phyloP scores from a whole-genome alignment of 768 basidiomycete genomes.

The Hebeloma cylindrosporum region DNA sequence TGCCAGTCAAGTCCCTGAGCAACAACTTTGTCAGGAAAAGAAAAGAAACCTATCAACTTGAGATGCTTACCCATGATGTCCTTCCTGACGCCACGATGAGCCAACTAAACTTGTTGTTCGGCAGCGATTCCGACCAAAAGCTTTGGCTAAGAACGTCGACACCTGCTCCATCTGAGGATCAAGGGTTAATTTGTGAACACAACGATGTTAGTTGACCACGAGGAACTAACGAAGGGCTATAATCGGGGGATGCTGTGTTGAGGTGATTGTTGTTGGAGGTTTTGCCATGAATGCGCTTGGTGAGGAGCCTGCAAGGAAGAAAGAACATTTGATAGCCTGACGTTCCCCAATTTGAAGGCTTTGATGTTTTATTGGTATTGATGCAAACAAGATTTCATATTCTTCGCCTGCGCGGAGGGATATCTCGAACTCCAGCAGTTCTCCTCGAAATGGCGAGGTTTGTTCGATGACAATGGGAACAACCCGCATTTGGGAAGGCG shows the following conservation, averaged over 20 bases:
- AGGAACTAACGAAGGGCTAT: constrained; percentile 60
- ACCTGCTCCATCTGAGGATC: constrained; percentile 75
- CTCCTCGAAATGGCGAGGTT: constrained; percentile 31
- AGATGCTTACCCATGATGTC: constrained; percentile 68
- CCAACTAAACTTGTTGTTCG: constrained; percentile 65
- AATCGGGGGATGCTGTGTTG: constrained; percentile 45
- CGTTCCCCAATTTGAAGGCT: constrained; percentile 29
- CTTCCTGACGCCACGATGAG: constrained; percentile 78
- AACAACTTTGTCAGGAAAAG: neutral
- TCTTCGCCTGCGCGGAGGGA: constrained; percentile 30
- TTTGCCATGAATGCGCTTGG: constrained; percentile 60
- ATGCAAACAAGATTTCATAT: constrained; percentile 28
- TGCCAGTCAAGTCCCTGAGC: constrained; percentile 89
- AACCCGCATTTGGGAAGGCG: constrained; percentile 62
- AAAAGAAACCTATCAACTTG: neutral
- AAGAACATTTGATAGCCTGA: constrained; percentile 52
- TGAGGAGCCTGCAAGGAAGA: constrained; percentile 53
- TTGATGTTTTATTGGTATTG: constrained; percentile 47
- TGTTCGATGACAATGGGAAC: constrained; percentile 54
- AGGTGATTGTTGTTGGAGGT: constrained; percentile 45
- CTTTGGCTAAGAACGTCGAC: constrained; percentile 58
- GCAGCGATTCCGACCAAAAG: constrained; percentile 67
- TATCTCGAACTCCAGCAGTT: constrained; percentile 39
- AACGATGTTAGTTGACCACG: constrained; percentile 1
- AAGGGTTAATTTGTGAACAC: constrained; percentile 1